Evolutionary conservation across 345 rosid species (phyloP).

Genomic region (Clarkia xantiana): DNA sequence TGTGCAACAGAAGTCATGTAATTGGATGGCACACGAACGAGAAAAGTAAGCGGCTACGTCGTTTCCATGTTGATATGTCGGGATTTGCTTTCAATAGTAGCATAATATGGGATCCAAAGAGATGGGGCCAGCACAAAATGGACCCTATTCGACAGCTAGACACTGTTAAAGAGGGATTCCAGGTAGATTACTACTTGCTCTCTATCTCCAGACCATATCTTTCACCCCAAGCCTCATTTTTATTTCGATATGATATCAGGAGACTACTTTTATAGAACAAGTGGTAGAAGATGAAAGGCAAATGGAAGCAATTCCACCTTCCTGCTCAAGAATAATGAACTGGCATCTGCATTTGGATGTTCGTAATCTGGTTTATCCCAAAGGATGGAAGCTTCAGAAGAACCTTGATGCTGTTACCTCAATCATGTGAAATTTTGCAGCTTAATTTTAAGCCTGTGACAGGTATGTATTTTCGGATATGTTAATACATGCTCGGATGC

Average conservation of each 20-base stretch:
- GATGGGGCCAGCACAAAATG: conserved; percentile 44
- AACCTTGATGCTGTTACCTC: conserved; percentile 48
- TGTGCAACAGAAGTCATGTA: conserved; percentile 67
- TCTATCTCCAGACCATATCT: too few relatives aligned
- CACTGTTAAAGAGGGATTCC: conserved; percentile 83
- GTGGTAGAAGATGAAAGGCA: conserved; percentile 83
- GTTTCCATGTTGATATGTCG: conserved; percentile 93
- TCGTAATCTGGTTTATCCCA: conserved; percentile 42
- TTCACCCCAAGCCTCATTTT: background rate
- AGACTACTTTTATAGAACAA: conserved; percentile 85
- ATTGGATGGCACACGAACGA: conserved; percentile 97
- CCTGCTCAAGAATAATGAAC: conserved; percentile 64
- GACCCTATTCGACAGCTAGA: conserved; percentile 59
- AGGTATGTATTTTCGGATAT: too few relatives aligned
- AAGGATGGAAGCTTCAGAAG: conserved; percentile 55
- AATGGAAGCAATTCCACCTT: conserved; percentile 66
- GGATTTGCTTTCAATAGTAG: conserved; percentile 96
- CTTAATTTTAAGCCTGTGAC: background rate
- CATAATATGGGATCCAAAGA: conserved; percentile 79
- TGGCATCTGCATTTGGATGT: conserved; percentile 91
- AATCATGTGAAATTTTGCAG: conserved; percentile 15
- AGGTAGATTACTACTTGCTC: conserved; percentile 29
- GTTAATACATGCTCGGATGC: too few relatives aligned
- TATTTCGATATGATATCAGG: conserved; percentile 24
- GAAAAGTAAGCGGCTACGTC: conserved; percentile 64